Percentiles rank a stretch among this genome's conserved stretches.
Conservation (phyloP, 1,139 yeast genomes). For the Debaryomyces singareniensis region DNA sequence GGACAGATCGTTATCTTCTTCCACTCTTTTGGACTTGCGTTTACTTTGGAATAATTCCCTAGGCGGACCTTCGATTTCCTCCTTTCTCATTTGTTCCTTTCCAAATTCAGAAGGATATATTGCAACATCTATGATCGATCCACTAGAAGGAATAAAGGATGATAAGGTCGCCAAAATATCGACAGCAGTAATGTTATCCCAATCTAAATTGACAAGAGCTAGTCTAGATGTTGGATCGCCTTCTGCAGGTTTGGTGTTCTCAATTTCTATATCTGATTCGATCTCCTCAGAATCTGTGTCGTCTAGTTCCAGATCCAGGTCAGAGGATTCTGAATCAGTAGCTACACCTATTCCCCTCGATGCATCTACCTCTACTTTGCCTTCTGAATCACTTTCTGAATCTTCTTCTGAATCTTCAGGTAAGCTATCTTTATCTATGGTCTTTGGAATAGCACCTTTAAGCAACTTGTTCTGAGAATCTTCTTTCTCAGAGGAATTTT, state of each 20-base stretch:
- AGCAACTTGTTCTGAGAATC: conserved; percentile 10
- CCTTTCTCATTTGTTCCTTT: conserved; percentile 84
- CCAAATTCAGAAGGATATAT: conserved; percentile 95
- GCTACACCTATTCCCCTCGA: conserved; percentile 63
- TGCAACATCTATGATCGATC: conserved; percentile 60
- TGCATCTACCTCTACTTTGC: conserved; percentile 33
- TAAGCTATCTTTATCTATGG: too few species aligned
- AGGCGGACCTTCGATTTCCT: conserved; percentile 91
- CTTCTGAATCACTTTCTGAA: conserved; percentile 1
- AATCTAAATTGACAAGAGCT: conserved; percentile 94
- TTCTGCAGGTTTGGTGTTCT: conserved; percentile 58
- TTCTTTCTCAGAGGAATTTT: conserved; percentile 5
- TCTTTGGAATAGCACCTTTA: too few species aligned
- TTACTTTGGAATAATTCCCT: conserved; percentile 61
- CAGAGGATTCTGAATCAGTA: conserved; percentile 13
- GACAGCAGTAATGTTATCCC: conserved; percentile 87
- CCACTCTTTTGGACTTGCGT: conserved; percentile 15
- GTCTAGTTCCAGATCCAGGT: conserved; percentile 9
- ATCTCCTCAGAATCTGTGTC: conserved; percentile 20
- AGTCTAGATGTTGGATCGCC: conserved; percentile 80
- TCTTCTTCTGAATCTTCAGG: conserved; percentile 11
- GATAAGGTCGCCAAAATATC: conserved; percentile 88
- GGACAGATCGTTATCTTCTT: conserved; percentile 25
- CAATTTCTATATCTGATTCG: conserved; percentile 51
- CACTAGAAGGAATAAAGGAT: conserved; percentile 78